Base-by-base conservation (phyloP, 192 early-diverging fungal species). In the Coemansia sp. region DNA sequence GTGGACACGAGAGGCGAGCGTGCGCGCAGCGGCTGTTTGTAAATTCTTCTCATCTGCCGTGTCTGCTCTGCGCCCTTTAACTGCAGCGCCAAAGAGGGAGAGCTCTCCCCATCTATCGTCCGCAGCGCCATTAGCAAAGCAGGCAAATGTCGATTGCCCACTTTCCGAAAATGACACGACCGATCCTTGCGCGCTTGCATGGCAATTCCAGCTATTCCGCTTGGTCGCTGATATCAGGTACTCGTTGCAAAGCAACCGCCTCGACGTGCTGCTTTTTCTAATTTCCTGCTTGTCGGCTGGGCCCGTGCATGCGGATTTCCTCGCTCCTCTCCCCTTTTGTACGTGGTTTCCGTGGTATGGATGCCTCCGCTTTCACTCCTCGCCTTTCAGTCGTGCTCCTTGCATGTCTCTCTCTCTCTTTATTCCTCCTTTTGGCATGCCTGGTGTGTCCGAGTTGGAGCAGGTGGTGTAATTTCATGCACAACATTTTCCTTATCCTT, bases 141-240 rank as follows among this genome's bases (percentile, higher is more conserved):
- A 54, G 25, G 25, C 25, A 51, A 32, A 6, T 2, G 27, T 7
- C 24, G 51, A 53, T 53, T 53, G 51, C 51, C 51, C 51, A 14
- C 15, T 53, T 31, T 53, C 51, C 51, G 51, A 53, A 53, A 53
- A 53, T 53, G 51, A 6, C 51, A 32, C 51, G 27, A 32, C 51
- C 27, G 51, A 53, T 53, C 27, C 51, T 32, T 53, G 47, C 47
- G 47, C 25, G 47, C 47, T 49, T 49, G 47, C 47, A 27, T 27
- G 51, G 51, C 27, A 31, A 31, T 53, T 25, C 27, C 15, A 3
- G 27, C 17, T 15, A 53, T 29, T 53, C 27, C 14, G 2, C 15
- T 53, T 27, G 29, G 51, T 25, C 51, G 51, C 51, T 31, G 51
- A 31, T 27, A 17, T 17, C 51, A 53, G 51, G 51, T 53, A 53